Evolutionary conservation across 306 rosid genomes (phyloP).

Genomic region (Gleditsia sinensis): DNA sequence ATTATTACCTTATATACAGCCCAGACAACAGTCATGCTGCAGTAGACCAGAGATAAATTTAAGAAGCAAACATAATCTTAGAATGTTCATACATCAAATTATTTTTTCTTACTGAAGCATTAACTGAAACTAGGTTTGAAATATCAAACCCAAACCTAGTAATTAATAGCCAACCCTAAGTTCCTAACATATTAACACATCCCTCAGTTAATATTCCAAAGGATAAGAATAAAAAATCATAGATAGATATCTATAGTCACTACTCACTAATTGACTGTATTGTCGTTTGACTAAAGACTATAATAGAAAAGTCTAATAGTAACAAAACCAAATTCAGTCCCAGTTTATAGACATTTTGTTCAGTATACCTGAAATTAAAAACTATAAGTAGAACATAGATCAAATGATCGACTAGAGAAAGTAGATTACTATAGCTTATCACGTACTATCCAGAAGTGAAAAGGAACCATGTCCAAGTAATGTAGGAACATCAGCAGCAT

Average conservation of each 20-base stretch:
- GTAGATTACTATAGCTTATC: conserved; percentile 39
- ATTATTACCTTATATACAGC: conserved; percentile 20
- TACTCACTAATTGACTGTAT: conserved; percentile 19
- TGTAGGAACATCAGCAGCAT: conserved; percentile 91
- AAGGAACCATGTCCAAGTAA: conserved; percentile 85
- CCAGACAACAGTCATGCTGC: conserved; percentile 7
- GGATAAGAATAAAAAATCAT: conserved; percentile 23
- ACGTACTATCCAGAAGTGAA: conserved; percentile 83
- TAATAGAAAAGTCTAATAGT: not conserved
- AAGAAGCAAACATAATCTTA: conserved; percentile 18
- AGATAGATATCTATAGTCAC: conserved; percentile 14
- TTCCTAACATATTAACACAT: conserved; percentile 8
- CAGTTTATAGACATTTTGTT: conserved; percentile 18
- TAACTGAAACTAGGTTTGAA: conserved; percentile 8
- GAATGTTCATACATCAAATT: conserved; percentile 25
- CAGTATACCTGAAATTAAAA: conserved; percentile 8
- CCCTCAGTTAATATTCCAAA: conserved; percentile 18
- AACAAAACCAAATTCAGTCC: not conserved
- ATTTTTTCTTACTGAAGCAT: conserved; percentile 28
- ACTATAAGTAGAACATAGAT: conserved; percentile 2
- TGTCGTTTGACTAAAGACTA: not conserved
- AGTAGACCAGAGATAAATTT: conserved; percentile 11
- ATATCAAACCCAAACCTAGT: conserved; percentile 17
- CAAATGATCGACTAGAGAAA: conserved; percentile 28
- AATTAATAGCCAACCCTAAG: conserved; percentile 23